Conservation (phyloP, 1,139 yeast species). For the Diutina pseudorugosa region DNA sequence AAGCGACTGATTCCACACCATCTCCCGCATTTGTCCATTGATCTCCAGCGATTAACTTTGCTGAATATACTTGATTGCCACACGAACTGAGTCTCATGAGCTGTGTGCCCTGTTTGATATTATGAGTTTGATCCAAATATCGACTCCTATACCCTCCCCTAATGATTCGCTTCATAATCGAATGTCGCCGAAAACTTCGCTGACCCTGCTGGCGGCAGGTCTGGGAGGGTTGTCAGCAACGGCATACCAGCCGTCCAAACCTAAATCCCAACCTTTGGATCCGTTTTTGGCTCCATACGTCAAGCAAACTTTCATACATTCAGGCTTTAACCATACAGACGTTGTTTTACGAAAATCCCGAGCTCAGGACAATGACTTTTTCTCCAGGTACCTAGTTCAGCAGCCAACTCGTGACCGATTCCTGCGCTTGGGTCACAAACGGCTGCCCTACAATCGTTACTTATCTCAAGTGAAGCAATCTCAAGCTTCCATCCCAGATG, state of each 20-base stretch:
- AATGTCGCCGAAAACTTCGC: background rate
- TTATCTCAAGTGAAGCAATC: conserved; percentile 11
- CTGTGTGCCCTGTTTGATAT: background rate
- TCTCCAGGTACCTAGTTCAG: background rate
- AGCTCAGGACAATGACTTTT: background rate
- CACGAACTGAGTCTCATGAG: background rate
- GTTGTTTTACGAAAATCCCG: background rate
- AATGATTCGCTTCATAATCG: background rate
- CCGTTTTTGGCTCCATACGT: conserved; percentile 20
- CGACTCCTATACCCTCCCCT: conserved; percentile 3
- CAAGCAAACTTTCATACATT: conserved; percentile 10
- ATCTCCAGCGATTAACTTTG: background rate
- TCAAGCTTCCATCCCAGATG: conserved; percentile 12
- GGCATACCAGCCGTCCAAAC: background rate
- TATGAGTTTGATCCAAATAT: conserved; percentile 3
- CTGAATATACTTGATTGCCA: background rate
- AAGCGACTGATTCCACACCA: background rate
- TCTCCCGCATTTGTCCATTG: background rate
- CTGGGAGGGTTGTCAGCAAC: background rate
- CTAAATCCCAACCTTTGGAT: conserved; percentile 8
- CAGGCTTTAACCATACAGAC: background rate
- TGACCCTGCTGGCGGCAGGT: background rate
- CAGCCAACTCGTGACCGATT: background rate
- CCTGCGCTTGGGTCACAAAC: conserved; percentile 9
- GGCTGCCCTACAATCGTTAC: conserved; percentile 16